Conservation (phyloP, 805 yeast species). For the Danielia reshetovae region DNA sequence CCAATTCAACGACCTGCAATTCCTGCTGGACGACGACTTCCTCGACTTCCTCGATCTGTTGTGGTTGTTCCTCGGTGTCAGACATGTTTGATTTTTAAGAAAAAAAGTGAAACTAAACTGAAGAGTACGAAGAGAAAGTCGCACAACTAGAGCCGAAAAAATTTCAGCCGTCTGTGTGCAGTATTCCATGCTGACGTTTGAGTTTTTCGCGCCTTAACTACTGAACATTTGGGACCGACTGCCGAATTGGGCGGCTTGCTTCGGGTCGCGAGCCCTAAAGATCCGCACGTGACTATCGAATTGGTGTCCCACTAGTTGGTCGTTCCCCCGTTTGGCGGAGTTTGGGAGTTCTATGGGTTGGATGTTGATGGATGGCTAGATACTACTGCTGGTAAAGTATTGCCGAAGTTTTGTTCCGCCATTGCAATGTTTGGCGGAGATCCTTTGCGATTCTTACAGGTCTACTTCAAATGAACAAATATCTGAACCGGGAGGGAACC, state of each 20-base stretch:
- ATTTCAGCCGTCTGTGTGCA: slow-evolving; percentile 12
- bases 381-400: no score
- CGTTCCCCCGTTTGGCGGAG: no score
- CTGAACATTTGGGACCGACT: slow-evolving; percentile 16
- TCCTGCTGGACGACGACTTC: slow-evolving; percentile 84
- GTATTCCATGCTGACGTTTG: slow-evolving; percentile 16
- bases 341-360: no score
- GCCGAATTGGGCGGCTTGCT: slow-evolving; percentile 15
- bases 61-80: slow-evolving; percentile 68
- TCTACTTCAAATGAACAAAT: no score
- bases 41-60: slow-evolving; percentile 38
- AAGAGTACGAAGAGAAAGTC: slow-evolving; percentile 1
- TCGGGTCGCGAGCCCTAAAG: slow-evolving; percentile 12
- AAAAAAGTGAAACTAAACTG: slow-evolving; percentile 5
- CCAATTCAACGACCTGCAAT: slow-evolving; percentile 77
- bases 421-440: no score
- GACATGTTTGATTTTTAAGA: slow-evolving; percentile 54
- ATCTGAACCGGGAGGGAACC: no score
- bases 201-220: slow-evolving; percentile 4
- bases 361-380: no score
- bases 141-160: slow-evolving; percentile 14
- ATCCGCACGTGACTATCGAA: slow-evolving; percentile 18
- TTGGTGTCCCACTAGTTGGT: no score
- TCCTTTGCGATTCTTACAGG: no score
- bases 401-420: no score